Base-by-base conservation (phyloP, 345 rosid genomes). In the Balakata baccata region DNA sequence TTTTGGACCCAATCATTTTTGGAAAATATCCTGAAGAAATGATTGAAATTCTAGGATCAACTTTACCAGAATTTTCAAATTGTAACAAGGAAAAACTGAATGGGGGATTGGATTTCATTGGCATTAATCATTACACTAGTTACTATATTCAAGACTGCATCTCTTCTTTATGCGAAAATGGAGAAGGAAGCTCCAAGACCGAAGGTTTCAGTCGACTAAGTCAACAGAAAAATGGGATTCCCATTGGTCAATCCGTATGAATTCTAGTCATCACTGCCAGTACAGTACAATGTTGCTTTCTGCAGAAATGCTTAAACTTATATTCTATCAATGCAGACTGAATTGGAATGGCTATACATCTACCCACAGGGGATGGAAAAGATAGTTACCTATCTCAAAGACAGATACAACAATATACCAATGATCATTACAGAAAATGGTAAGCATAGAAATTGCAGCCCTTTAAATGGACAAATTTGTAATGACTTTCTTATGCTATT, bases 371-470 rank as follows among this genome's bases (percentile, higher is more conserved):
- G 92, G 20, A 84, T 86, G 87, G 84, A 83, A 66, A 80, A 83
- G 11, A 71, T 71, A 1, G 60, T 86, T 17, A 78, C 66, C 45
- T 82, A 82, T 13, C 22, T 85, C n/a, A 84, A 84, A 66, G 83
- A 81, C 17, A 81, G 87, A 64, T 87, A 80, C 74, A 78, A 83
- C 37, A 84, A 84, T 78, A 75, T 60, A 49, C 85, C 89, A 34
- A 82, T 89, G 86, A 79, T 74, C 79, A 81, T 89, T 7, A 82
- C 88, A 50, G 89, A 84, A 75, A 86, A 86, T 78, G 92, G 90
- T 84, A 47, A 79, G 59, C 5, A 54, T 3, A 54, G 59, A 16
- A 54, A 18, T 2, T 20, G 16, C 53, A 20, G 10, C 0, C 58
- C 58, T 16, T 1, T 8, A 53, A 14, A 10, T 18, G 6, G 12